phyloP scores from a whole-genome alignment of 2,329 filamentous ascomycete species.

The Penicillium sp. region DNA sequence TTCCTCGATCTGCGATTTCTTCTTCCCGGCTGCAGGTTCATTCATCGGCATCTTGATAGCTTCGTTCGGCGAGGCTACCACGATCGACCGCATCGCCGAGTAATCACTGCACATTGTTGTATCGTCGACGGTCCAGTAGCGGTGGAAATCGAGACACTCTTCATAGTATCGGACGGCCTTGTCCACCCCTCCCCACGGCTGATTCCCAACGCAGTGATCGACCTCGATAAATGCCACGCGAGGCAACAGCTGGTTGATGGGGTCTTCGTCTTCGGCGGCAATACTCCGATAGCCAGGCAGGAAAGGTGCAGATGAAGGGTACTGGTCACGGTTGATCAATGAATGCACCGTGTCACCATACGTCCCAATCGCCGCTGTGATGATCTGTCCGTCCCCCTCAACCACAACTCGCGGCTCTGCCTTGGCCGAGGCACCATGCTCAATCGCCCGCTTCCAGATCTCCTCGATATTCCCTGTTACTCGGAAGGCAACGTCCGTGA shows the following conservation, averaged over 20 bases:
- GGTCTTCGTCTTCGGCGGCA: slow-evolving; percentile 40
- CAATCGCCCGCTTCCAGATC: slow-evolving; percentile 73
- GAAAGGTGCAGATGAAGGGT: slow-evolving; percentile 66
- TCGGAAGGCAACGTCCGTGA: slow-evolving; percentile 90
- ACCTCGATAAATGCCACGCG: slow-evolving; percentile 72
- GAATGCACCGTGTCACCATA: slow-evolving; percentile 92
- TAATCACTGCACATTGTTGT: slow-evolving; percentile 86
- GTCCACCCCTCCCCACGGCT: slow-evolving; percentile 84
- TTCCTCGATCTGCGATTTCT: slow-evolving; percentile 89
- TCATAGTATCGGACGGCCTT: slow-evolving; percentile 72
- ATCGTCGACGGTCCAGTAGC: slow-evolving; percentile 95
- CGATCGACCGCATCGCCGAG: slow-evolving; percentile 80
- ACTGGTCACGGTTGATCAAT: slow-evolving; percentile 71
- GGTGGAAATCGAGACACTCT: slow-evolving; percentile 82
- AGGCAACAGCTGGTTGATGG: slow-evolving; percentile 57
- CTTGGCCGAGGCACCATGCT: slow-evolving; percentile 68
- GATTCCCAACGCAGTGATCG: slow-evolving; percentile 95
- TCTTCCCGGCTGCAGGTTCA: slow-evolving; percentile 83
- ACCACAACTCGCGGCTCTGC: slow-evolving; percentile 63
- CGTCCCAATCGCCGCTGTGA: slow-evolving; percentile 75
- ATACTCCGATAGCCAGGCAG: slow-evolving; percentile 73
- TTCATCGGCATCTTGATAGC: slow-evolving; percentile 97
- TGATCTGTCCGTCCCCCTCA: slow-evolving; percentile 59
- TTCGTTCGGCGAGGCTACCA: slow-evolving; percentile 82
- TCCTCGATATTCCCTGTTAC: slow-evolving; percentile 74